phyloP scores from a whole-genome alignment of 202 grass and related monocot genomes.

The Setaria viridis region DNA sequence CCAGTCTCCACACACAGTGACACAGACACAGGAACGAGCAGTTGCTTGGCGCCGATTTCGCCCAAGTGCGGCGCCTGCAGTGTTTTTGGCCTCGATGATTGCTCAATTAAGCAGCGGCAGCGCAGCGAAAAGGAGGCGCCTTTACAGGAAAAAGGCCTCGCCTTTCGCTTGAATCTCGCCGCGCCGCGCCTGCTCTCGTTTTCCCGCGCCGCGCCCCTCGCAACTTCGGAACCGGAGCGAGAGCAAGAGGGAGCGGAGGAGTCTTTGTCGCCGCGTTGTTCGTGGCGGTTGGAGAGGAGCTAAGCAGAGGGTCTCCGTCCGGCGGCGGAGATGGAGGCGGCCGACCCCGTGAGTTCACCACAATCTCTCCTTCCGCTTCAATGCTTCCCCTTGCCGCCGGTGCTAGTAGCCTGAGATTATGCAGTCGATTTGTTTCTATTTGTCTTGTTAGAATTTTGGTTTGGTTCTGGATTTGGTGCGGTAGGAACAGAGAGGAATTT shows the following conservation, averaged over 20 bases:
- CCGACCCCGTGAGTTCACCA: slow-evolving; percentile 44
- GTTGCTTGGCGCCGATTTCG: slow-evolving; percentile 1
- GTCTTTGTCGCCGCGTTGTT: background rate
- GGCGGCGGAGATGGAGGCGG: slow-evolving; percentile 37
- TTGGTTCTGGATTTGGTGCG: background rate
- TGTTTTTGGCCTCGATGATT: slow-evolving; percentile 4
- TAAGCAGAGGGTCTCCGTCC: background rate
- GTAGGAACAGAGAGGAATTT: background rate
- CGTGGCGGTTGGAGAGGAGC: background rate
- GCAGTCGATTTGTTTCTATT: background rate
- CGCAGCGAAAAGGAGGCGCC: slow-evolving; percentile 22
- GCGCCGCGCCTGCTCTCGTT: slow-evolving; percentile 28
- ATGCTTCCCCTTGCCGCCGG: background rate
- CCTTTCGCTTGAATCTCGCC: slow-evolving; percentile 33
- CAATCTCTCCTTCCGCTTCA: no score
- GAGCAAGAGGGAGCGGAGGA: background rate
- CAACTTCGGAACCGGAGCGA: background rate
- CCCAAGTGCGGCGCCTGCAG: background rate
- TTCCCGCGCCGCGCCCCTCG: slow-evolving; percentile 46
- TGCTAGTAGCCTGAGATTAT: background rate
- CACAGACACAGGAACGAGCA: background rate
- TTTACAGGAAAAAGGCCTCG: slow-evolving; percentile 26
- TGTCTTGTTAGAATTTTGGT: background rate
- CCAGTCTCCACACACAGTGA: background rate
- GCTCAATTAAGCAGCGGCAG: slow-evolving; percentile 16